Evolutionary conservation across 768 basidiomycete species (phyloP), one percentile per base, ranked within the genome.

Genomic region (Tremella fuciformis): DNA sequence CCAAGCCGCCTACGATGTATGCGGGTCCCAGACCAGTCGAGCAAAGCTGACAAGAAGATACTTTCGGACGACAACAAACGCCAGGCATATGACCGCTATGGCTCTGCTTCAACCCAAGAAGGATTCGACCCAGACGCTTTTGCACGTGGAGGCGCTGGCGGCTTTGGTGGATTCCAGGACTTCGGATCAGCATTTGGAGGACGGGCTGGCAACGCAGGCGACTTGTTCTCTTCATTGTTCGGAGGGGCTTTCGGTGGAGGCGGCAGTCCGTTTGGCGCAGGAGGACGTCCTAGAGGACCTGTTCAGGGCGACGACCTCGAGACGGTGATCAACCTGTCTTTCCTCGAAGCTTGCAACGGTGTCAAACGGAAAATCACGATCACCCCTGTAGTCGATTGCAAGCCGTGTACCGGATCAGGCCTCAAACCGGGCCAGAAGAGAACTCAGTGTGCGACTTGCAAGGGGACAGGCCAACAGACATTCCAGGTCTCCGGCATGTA

Each of bases 341-440:
- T 99, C 80, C 83, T 93, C 78, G 96, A 99, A 60, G 88, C 93
- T n/a, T 91, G 89, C 80, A 91, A 88, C 77, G 96, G 96, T 50
- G 80, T 88, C 16, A 83, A 82, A 48, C 85, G 87, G 56, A 86
- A 83, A 57, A 80, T 97, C 66, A 85, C 83, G 56, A 81, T 90
- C 60, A 85, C 84, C 18, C 90, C 92, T 13, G 84, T 98, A 41
- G 84, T 86, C 47, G 84, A 91, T 66, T 98, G 96, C 75, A 78
- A 79, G 41, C 83, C 89, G 8, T 99, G 96, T 79, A 83, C 84
- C 39, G 92, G 91, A 13, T 84, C 82, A 66, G 96, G 96, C 8
- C 77, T 99, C 73, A 96, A 88, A 78, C 78, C 84, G 19, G 94
- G 94, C 29, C 85, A 88, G 37, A 88, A 92, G 78, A 83, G 88